Evolutionary conservation across 2,329 filamentous ascomycete genomes (phyloP).

Genomic region (Colletotrichum spaethianum): DNA sequence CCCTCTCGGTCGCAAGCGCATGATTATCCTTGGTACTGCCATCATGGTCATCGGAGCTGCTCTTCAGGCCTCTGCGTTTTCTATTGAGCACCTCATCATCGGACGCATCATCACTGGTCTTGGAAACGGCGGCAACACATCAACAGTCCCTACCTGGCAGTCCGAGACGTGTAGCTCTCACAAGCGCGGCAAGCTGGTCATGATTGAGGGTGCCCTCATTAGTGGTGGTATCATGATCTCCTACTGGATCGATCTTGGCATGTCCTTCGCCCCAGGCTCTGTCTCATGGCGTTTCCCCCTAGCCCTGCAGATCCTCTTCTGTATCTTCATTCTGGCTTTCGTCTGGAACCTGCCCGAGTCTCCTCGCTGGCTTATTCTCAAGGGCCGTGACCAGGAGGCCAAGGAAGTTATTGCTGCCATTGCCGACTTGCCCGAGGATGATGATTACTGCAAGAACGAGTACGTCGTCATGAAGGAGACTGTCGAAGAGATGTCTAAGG

Average conservation of each 20-base stretch:
- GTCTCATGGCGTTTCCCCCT: slow-evolving; percentile 74
- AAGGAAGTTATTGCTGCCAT: slow-evolving; percentile 59
- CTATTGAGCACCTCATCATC: slow-evolving; percentile 68
- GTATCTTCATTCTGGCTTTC: slow-evolving; percentile 68
- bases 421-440: slow-evolving; percentile 57
- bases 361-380: slow-evolving; percentile 60
- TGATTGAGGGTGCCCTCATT: slow-evolving; percentile 72
- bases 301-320: slow-evolving; percentile 71
- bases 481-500: slow-evolving; percentile 73
- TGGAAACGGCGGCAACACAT: slow-evolving; percentile 55
- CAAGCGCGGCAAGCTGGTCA: slow-evolving; percentile 72
- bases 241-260: slow-evolving; percentile 74
- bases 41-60: slow-evolving; percentile 62
- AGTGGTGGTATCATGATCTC: slow-evolving; percentile 70
- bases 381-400: slow-evolving; percentile 59
- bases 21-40: slow-evolving; percentile 57
- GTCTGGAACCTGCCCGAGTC: slow-evolving; percentile 70
- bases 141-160: slow-evolving; percentile 72
- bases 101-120: slow-evolving; percentile 63
- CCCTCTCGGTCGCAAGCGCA: slow-evolving; percentile 59
- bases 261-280: slow-evolving; percentile 65
- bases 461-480: slow-evolving; percentile 69
- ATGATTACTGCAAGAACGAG: slow-evolving; percentile 70
- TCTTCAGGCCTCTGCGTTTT: slow-evolving; percentile 60
- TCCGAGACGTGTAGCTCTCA: slow-evolving; percentile 71